Percentiles rank a stretch among this genome's conserved stretches.
Evolutionary conservation across 305 asterid genomes (phyloP).

Genomic region (Petunia hybrid): DNA sequence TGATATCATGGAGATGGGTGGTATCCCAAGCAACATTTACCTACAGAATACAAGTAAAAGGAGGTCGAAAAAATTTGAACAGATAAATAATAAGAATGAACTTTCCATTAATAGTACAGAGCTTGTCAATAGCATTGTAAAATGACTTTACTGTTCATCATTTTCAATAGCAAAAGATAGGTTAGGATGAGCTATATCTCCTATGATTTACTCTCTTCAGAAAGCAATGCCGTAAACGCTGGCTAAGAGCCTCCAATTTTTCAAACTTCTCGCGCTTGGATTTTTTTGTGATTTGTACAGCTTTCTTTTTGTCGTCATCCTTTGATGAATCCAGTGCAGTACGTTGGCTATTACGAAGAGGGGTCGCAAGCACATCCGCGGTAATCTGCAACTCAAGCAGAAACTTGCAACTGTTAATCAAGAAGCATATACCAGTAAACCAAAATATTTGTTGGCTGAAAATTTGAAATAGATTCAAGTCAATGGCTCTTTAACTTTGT

Average conservation of each 20-base stretch:
- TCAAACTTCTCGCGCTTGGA: conserved; percentile 85
- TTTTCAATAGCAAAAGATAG: neutral
- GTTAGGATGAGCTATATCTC: conserved; percentile 83
- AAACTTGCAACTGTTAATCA: conserved; percentile 10
- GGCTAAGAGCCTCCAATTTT: conserved; percentile 91
- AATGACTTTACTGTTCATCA: neutral
- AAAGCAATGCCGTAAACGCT: conserved; percentile 85
- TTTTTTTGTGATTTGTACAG: conserved; percentile 59
- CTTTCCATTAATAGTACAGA: neutral
- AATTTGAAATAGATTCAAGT: neutral
- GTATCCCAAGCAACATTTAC: no score
- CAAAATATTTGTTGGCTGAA: neutral
- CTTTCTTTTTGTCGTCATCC: conserved; percentile 54
- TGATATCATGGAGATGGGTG: no score
- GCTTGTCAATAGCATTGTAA: conserved; percentile 19
- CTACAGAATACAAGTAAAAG: no score
- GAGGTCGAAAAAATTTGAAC: no score
- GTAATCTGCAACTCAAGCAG: conserved; percentile 57
- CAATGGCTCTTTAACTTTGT: conserved; percentile 2
- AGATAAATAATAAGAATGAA: no score
- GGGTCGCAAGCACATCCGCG: conserved; percentile 78
- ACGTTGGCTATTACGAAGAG: conserved; percentile 57
- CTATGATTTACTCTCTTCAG: conserved; percentile 81
- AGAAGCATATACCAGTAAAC: conserved; percentile 25
- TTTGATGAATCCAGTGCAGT: conserved; percentile 48